Conservation (phyloP, 441 rosid species). For the Biscutella auriculata region DNA sequence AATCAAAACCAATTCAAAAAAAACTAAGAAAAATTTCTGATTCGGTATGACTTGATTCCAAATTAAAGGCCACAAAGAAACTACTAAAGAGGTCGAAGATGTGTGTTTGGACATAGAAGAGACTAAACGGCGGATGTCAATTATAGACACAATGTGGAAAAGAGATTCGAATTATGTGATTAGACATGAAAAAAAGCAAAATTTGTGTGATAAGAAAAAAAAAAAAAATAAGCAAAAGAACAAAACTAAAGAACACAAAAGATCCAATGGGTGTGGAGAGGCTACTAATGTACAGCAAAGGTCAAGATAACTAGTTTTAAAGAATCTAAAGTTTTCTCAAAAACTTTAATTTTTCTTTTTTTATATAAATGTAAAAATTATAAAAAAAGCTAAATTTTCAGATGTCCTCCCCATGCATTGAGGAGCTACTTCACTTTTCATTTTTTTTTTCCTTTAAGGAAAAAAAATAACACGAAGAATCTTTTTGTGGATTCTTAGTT, state of each 20-base stretch:
- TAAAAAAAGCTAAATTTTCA: neutral
- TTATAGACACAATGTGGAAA: conserved; percentile 7
- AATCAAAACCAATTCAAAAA: no score
- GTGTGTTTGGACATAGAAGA: conserved; percentile 8
- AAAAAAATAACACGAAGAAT: conserved; percentile 10
- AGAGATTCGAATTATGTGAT: conserved; percentile 20
- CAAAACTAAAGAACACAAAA: conserved; percentile 19
- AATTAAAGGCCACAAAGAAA: no score
- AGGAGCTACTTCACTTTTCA: conserved; percentile 26
- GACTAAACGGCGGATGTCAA: conserved; percentile 18
- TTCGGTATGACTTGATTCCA: no score
- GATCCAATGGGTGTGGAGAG: conserved; percentile 21
- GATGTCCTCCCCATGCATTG: conserved; percentile 35
- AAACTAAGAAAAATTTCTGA: no score
- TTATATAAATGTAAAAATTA: no score
- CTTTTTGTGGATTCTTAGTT: conserved; percentile 8
- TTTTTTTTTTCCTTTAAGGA: neutral
- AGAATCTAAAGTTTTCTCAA: conserved; percentile 18
- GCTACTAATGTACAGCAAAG: conserved; percentile 25
- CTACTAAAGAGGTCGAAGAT: neutral
- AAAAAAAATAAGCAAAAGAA: conserved; percentile 3
- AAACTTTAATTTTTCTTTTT: no score
- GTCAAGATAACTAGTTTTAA: conserved; percentile 19
- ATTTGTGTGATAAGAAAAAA: conserved; percentile 10
- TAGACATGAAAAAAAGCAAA: conserved; percentile 18